Conservation (phyloP, 805 yeast genomes). For the Lipomyces yamanashiensis region DNA sequence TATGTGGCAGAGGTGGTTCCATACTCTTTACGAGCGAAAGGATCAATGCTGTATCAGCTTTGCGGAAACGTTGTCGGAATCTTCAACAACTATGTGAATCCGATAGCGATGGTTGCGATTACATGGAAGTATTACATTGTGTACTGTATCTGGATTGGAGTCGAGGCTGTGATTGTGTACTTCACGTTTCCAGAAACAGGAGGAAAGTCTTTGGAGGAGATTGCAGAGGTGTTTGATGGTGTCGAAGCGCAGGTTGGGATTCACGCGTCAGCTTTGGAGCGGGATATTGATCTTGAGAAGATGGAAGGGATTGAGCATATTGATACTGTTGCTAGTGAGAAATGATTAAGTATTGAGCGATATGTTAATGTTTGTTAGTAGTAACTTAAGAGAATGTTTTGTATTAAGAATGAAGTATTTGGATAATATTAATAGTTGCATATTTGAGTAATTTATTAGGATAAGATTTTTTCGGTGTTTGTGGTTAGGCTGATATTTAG, state of each 20-base stretch:
- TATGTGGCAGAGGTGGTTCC: constrained; percentile 48
- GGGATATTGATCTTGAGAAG: constrained; percentile 8
- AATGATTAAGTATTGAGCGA: background rate
- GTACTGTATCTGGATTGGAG: constrained; percentile 47
- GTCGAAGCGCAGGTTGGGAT: constrained; percentile 5
- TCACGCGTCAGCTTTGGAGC: constrained; percentile 5
- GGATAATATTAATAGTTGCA: background rate
- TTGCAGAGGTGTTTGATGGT: constrained; percentile 40
- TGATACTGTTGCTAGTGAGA: background rate
- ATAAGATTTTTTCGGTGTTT: too few species aligned
- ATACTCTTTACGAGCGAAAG: constrained; percentile 47
- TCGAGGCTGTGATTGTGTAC: constrained; percentile 44
- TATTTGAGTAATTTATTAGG: too few species aligned
- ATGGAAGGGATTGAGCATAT: constrained; percentile 8
- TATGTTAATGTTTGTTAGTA: too few species aligned
- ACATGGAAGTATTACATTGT: constrained; percentile 54
- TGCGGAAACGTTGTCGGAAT: constrained; percentile 30
- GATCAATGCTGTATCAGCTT: constrained; percentile 40
- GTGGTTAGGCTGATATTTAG: too few species aligned
- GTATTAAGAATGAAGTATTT: background rate
- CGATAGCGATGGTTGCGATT: constrained; percentile 51
- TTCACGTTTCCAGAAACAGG: constrained; percentile 51
- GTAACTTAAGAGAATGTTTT: too few species aligned
- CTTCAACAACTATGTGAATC: constrained; percentile 46
- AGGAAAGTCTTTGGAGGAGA: constrained; percentile 52